phyloP scores from a whole-genome alignment of 371 early-diverging fungal species.

The Mortierella sp. region DNA sequence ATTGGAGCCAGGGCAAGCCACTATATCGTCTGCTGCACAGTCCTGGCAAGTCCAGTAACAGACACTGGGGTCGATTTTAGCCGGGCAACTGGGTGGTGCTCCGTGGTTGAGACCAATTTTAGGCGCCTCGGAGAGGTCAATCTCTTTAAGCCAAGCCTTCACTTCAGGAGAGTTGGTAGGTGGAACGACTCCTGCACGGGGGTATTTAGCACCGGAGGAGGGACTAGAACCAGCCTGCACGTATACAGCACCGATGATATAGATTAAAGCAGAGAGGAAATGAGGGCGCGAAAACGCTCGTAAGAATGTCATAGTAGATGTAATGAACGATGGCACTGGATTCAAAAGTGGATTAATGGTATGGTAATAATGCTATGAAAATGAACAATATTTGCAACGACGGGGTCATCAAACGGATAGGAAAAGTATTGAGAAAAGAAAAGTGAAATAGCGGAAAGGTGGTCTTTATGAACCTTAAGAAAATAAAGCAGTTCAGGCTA shows the following conservation, averaged over 20 bases:
- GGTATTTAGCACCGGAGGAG: conserved; percentile 1
- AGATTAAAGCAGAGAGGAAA: background rate
- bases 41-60: conserved; percentile 54
- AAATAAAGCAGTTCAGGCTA: background rate
- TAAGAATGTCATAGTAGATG: background rate
- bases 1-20: conserved; percentile 38
- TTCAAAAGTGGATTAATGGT: background rate
- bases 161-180: conserved; percentile 21
- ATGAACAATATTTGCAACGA: background rate
- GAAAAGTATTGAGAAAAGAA: background rate
- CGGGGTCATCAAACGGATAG: background rate
- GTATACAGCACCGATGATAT: background rate
- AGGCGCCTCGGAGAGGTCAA: conserved; percentile 37
- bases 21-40: conserved; percentile 49
- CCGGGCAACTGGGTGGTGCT: conserved; percentile 34
- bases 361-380: background rate
- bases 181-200: conserved; percentile 12
- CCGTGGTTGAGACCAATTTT: conserved; percentile 19
- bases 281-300: background rate
- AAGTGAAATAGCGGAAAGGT: background rate
- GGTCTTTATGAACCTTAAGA: background rate
- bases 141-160: conserved; percentile 33
- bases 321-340: background rate
- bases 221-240: background rate
- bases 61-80: conserved; percentile 1